phyloP scores from a whole-genome alignment of 768 basidiomycete species.

The Russula sp. region DNA sequence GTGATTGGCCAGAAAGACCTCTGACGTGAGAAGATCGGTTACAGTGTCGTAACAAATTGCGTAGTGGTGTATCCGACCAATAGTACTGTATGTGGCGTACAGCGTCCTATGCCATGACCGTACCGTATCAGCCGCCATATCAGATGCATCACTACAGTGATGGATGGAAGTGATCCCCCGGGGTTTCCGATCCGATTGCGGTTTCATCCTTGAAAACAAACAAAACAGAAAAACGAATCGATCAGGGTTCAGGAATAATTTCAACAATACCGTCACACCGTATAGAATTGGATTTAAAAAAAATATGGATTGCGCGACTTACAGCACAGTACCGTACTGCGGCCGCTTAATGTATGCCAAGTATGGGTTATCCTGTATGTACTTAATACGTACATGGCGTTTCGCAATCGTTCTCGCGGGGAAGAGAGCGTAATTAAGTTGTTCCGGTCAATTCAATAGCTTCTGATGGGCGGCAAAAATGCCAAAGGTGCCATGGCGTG shows the following conservation, averaged over 20 bases:
- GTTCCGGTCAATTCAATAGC: neutral
- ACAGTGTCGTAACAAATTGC: constrained; percentile 2
- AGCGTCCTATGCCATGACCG: neutral
- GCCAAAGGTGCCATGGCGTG: too few species aligned
- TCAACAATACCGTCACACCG: neutral
- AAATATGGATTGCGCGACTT: neutral
- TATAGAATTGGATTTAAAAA: neutral
- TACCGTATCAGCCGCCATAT: neutral
- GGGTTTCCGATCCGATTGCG: neutral
- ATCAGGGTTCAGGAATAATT: neutral
- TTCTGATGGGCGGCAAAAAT: too few species aligned
- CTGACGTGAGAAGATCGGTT: neutral
- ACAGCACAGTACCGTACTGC: neutral
- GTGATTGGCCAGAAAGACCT: neutral
- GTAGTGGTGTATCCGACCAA: neutral
- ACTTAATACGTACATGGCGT: neutral
- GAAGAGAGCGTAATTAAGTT: neutral
- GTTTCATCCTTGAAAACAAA: neutral
- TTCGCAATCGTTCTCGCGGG: neutral
- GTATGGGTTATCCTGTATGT: neutral
- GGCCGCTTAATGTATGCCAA: neutral
- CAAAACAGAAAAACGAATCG: neutral
- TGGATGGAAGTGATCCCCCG: neutral
- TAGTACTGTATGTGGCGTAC: too few species aligned
- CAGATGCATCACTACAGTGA: neutral